Base-by-base conservation (phyloP, 179 eudicot species). In the Corrigiola litoralis region DNA sequence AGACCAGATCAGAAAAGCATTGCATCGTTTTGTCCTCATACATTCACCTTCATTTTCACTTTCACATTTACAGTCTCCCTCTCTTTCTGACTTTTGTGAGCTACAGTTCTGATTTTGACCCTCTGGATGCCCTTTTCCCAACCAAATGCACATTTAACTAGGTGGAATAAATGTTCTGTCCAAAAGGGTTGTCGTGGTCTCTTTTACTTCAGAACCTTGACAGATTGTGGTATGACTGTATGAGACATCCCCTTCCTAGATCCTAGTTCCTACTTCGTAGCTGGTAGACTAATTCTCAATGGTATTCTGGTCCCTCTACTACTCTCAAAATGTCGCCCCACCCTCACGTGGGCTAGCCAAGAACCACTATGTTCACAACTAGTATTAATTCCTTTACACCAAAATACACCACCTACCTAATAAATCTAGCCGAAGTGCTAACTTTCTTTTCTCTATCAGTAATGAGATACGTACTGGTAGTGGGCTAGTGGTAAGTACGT, bases 261-360 rank as follows among this genome's bases (percentile, higher is more conserved):
- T 53, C 18, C 41, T 40, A 52, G 33, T 24, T 46, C 23, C 5
- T 31, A 21, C 20, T 33, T 18, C 10, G 11, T 48, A 63, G 67
- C 59, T 32, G 23, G 33, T 53, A 17, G 23, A 46, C 32, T 55
- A 5, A 20, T 4, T 24, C 1, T 36, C 34, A 34, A 21, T 57
- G 13, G 75, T 71, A 56, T 37, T 57, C 58, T 71, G 58, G 75
- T 63, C 58, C 74, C 69, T 70, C 17, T 11, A 13, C 37, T 28
- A 23, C 17, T 32, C 20, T 58, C 12, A 14, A n/a, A 20, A 28
- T 37, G 47, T 34, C 38, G 31, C 33, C 58, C 58, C 50, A 47
- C 59, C 60, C 66, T 24, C 73, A 69, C 73, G 52, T 69, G 71
- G 54, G 44, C 45, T 44, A 8, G 36, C 53, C 47, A 16, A 8